Evolutionary conservation across 2,329 filamentous ascomycete genomes (phyloP).

Genomic region (Paracoccidioides brasiliensis): DNA sequence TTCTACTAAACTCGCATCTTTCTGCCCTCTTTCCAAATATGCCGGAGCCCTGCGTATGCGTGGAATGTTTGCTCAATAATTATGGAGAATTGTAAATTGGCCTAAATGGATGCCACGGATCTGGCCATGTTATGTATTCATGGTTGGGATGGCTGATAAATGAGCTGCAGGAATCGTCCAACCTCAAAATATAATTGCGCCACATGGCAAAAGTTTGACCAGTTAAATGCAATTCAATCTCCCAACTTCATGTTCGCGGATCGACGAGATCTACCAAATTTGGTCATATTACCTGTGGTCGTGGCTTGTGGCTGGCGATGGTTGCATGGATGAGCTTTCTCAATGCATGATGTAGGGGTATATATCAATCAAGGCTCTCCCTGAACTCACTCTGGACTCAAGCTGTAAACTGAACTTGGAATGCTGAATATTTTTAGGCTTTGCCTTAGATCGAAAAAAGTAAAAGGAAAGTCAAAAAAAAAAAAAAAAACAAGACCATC

Average conservation of each 20-base stretch:
- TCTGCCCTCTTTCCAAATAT: too few relatives aligned
- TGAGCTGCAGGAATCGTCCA: neutral
- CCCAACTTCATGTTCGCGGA: neutral
- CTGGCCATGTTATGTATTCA: neutral
- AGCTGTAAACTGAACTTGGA: too few relatives aligned
- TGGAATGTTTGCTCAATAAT: neutral
- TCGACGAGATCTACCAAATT: too few relatives aligned
- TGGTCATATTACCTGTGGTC: too few relatives aligned
- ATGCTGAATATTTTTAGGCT: neutral
- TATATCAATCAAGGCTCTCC: neutral
- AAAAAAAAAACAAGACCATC: neutral
- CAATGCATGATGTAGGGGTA: neutral
- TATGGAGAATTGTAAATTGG: neutral
- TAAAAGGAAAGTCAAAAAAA: neutral
- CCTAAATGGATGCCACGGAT: too few relatives aligned
- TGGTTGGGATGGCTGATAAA: conserved; percentile 1
- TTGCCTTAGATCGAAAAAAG: neutral
- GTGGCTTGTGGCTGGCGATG: too few relatives aligned
- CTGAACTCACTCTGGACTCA: too few relatives aligned
- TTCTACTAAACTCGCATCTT: too few relatives aligned
- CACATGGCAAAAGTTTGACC: neutral
- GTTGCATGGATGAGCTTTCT: neutral
- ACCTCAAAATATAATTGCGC: neutral
- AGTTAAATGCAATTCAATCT: neutral
- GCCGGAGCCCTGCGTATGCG: too few relatives aligned